These are phyloP conservation scores for Scleromitrula shiraiana DNA, from an alignment of 2,329 filamentous ascomycete species.

Conservation along the genomic window DNA sequence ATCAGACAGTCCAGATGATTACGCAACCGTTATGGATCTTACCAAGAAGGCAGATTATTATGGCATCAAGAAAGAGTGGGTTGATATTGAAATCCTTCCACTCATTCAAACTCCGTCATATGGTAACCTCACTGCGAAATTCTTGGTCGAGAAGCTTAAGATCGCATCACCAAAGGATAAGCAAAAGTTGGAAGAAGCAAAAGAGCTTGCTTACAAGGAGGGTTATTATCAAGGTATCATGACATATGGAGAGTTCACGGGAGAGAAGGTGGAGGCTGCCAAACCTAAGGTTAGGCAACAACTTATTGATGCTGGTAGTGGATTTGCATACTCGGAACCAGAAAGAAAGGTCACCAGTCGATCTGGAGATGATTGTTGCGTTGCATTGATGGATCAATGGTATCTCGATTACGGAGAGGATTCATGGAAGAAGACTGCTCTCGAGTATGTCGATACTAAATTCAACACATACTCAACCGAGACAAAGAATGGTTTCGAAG, in stretches of 20 bases:
- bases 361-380: conserved; percentile 88
- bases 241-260: conserved; percentile 80
- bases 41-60: conserved; percentile 96
- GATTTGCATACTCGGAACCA: conserved; percentile 90
- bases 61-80: conserved; percentile 94
- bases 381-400: conserved; percentile 92
- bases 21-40: conserved; percentile 78
- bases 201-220: conserved; percentile 94
- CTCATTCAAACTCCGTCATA: conserved; percentile 86
- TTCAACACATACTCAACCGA: conserved; percentile 76
- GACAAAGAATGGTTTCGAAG: conserved; percentile 72
- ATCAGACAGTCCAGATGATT: conserved; percentile 93
- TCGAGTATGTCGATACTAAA: conserved; percentile 63
- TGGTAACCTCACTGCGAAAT: conserved; percentile 74
- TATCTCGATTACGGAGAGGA: conserved; percentile 95
- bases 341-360: conserved; percentile 83
- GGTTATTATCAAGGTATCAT: conserved; percentile 94
- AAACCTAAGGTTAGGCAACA: conserved; percentile 78
- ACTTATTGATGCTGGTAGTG: conserved; percentile 67
- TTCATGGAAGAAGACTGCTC: conserved; percentile 69
- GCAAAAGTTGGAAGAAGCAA: conserved; percentile 84
- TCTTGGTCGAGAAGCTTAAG: conserved; percentile 85
- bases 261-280: conserved; percentile 75
- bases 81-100: conserved; percentile 78
- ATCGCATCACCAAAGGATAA: conserved; percentile 94